These are phyloP conservation scores for Puya raimondii DNA, from an alignment of 176 grass and related monocot species.

Conservation along the genomic window DNA sequence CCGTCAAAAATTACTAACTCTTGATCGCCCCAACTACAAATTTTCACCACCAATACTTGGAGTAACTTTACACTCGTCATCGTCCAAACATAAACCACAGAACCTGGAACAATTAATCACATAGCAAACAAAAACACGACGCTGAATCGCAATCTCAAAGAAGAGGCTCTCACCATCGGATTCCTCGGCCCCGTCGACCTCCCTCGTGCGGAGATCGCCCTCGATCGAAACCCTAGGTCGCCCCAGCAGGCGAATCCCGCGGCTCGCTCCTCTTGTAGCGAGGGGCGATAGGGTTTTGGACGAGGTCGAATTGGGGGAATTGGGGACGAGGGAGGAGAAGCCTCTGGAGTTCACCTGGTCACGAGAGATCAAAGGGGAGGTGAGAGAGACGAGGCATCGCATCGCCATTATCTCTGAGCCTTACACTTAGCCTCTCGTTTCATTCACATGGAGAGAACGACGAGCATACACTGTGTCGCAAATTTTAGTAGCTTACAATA, in stretches of 20 bases:
- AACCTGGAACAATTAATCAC: not conserved
- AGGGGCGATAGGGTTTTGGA: not conserved
- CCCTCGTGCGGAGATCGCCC: not conserved
- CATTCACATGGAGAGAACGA: too few species aligned
- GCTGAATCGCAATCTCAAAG: not conserved
- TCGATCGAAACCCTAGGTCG: constrained; percentile 20
- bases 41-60: too few species aligned
- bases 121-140: not conserved
- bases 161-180: constrained; percentile 1
- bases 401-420: constrained; percentile 8
- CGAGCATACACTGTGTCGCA: too few species aligned
- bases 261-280: not conserved
- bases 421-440: too few species aligned
- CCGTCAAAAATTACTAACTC: too few species aligned
- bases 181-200: constrained; percentile 14
- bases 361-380: constrained; percentile 12
- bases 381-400: not conserved
- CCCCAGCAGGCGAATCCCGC: not conserved
- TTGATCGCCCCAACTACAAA: too few species aligned
- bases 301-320: constrained; percentile 1
- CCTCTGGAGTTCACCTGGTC: constrained; percentile 13
- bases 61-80: too few species aligned
- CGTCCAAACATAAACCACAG: not conserved
- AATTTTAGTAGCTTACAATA: too few species aligned
- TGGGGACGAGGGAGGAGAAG: not conserved